A percentile compares a stretch with the other conserved stretches of the same genome.
These are phyloP conservation scores for Diaporthe ampelina DNA, from an alignment of 2,329 filamentous ascomycete species.

Conservation along the genomic window DNA sequence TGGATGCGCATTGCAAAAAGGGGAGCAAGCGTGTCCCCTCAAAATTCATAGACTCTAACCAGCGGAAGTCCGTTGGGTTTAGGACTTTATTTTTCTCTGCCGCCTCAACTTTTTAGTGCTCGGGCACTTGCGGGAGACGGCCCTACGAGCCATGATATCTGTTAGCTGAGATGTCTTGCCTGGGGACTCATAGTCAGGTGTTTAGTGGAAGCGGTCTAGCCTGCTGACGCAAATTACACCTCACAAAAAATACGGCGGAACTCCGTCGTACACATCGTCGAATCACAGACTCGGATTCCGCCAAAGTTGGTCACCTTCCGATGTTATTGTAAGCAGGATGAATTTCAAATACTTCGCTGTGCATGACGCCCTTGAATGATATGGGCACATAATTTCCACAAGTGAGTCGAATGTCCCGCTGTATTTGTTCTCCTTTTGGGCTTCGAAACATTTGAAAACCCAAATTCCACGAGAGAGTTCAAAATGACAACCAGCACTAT, in stretches of 20 bases:
- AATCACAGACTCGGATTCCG: conserved; percentile 9
- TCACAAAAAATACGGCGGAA: neutral
- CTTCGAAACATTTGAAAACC: too few species aligned
- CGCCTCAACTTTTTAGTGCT: neutral
- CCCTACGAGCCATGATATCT: neutral
- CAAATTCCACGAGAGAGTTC: too few species aligned
- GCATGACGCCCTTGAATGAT: too few species aligned
- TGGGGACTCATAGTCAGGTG: neutral
- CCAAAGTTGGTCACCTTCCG: neutral
- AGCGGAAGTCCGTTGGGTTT: neutral
- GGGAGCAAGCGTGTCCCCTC: neutral
- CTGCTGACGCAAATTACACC: neutral
- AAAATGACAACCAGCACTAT: neutral
- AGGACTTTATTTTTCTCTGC: neutral
- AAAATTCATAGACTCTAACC: neutral
- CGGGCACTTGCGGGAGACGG: neutral
- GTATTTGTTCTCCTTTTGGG: too few species aligned
- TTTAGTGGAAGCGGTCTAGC: neutral
- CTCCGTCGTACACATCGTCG: conserved; percentile 14
- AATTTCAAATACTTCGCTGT: neutral
- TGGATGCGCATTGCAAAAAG: neutral
- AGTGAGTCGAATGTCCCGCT: too few species aligned
- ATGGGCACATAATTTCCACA: neutral
- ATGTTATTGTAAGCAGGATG: neutral
- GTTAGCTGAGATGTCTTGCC: neutral